Evolutionary conservation across 2,329 filamentous ascomycete species (phyloP).

Genomic region (Clonostachys rhizophaga): DNA sequence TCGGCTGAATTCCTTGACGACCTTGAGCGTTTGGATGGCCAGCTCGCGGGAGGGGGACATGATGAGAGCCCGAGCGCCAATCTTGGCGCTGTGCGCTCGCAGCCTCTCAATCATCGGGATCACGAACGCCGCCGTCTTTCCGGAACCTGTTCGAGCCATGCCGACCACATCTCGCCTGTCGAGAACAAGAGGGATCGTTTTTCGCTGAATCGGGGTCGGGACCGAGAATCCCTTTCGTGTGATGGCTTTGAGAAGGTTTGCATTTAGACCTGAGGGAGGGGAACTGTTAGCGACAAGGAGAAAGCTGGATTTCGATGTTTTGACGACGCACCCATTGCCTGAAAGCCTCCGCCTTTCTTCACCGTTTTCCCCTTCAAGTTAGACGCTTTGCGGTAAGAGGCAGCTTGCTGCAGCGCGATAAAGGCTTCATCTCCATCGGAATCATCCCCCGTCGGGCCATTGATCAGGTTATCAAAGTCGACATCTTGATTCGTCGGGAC

Average conservation of each 20-base stretch:
- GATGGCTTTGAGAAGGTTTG: conserved; percentile 83
- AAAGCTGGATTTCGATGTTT: not conserved
- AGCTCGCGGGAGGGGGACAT: conserved; percentile 91
- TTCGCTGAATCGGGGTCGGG: conserved; percentile 94
- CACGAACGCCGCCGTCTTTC: conserved; percentile 97
- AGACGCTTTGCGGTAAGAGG: conserved; percentile 78
- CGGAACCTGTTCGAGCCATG: conserved; percentile 97
- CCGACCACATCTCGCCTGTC: conserved; percentile 94
- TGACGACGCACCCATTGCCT: conserved; percentile 70
- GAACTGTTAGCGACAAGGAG: not conserved
- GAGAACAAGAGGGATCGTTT: conserved; percentile 88
- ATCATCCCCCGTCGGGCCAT: conserved; percentile 42
- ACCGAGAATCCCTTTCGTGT: conserved; percentile 91
- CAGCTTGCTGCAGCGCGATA: conserved; percentile 82
- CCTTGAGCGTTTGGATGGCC: conserved; percentile 90
- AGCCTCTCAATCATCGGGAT: conserved; percentile 97
- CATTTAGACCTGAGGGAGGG: conserved; percentile 58
- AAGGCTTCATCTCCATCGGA: conserved; percentile 79
- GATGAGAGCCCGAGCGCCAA: conserved; percentile 83
- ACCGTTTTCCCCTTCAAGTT: conserved; percentile 80
- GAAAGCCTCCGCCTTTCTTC: conserved; percentile 96
- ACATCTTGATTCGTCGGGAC: conserved; percentile 36
- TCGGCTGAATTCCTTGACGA: conserved; percentile 88
- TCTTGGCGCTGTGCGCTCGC: conserved; percentile 79
- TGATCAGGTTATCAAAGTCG: conserved; percentile 58